Base-by-base conservation (phyloP, 352 stramenopile species). In the Phytophthora nicotianae region DNA sequence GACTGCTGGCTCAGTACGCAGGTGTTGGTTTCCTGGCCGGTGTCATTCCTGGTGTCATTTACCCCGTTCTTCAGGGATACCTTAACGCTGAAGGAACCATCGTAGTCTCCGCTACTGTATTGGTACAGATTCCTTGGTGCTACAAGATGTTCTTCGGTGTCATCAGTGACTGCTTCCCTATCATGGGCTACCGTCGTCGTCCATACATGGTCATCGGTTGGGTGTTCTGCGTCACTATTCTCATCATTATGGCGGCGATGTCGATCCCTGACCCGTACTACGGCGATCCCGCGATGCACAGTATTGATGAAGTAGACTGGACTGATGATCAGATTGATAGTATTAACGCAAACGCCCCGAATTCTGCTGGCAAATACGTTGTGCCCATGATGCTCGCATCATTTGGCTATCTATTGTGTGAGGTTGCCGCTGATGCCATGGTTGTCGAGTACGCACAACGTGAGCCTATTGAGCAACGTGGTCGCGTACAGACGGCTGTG, bases 111-210 rank as follows among this genome's bases (percentile, higher is more conserved):
- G 76, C 76, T 0, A 77, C 59, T 9, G 60, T 81, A 17, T 29
- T 83, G 17, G 74, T 86, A 14, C 64, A 75, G 49, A 66, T 86
- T 21, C 75, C 74, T 13, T 86, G 74, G 65, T 80, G 64, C 20
- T 79, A 79, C 63, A 86, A 86, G 46, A 75, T 79, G 40, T 70
- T 86, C 46, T 83, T 84, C 26, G 77, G 71, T 43, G 54, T 84
- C 4, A n/a, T n/a, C n/a, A n/a, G n/a, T n/a, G n/a, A n/a, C 74
- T 0, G 75, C 57, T 68, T 83, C 17, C 77, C 77, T n/a, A 83
- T 87, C 24, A 49, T 71, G 17, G 72, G 75, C 17, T 81, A 79
- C n/a, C 70, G 77, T 40, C 70, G 77, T 20, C 74, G 75, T 21
- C 77, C 75, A 5, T 87, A 87, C 60, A 82, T 84, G 64, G 51